Base-by-base conservation (phyloP, 2,329 filamentous ascomycete species). In the Xylariaceae sp. region DNA sequence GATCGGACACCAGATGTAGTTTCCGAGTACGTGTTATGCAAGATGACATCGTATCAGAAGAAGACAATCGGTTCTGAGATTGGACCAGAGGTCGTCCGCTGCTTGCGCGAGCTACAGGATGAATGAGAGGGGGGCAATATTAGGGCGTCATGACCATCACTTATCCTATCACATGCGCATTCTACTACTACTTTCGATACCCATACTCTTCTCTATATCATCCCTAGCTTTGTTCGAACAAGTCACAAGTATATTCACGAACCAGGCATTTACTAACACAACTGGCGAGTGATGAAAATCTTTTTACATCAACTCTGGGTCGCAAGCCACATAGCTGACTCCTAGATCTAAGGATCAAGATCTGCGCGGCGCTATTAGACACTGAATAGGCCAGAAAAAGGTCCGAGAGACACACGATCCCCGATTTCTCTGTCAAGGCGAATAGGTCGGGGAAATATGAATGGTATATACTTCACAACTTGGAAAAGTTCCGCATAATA, bases 21-120 rank as follows among this genome's bases (percentile, higher is more conserved):
- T 8, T 84, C 87, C 39, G 78, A 84, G 21, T 96, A 94, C 76
- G 93, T 98, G 39, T 76, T 98, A 65, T 80, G 80, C 55, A 85
- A 85, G 67, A 87, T 95, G 79, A 82, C 79, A 8, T 61, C 66
- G 6, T 66, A 71, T 9, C 82, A 90, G 68, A 77, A 78, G 68
- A 69, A 71, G 17, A 71, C 76, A 12, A 73, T 91, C 39, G 79
- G 83, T 28, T 76, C 75, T 4, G 73, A 80, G 19, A 81, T 83
- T 12, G 78, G 85, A 2, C 76, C 77, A 40, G 73, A 80, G 26
- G 73, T 91, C 60, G 75, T 81, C 33, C 72, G 79, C 28, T 76
- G 76, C 65, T 77, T 86, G 26, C 69, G 75, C 53, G 76, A 80
- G 57, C 69, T 84, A 48, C 76, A 80, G 60, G 66, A 71, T 6